phyloP scores from a whole-genome alignment of 208 protist genomes.

The Herpetomonas samuelpessoai region DNA sequence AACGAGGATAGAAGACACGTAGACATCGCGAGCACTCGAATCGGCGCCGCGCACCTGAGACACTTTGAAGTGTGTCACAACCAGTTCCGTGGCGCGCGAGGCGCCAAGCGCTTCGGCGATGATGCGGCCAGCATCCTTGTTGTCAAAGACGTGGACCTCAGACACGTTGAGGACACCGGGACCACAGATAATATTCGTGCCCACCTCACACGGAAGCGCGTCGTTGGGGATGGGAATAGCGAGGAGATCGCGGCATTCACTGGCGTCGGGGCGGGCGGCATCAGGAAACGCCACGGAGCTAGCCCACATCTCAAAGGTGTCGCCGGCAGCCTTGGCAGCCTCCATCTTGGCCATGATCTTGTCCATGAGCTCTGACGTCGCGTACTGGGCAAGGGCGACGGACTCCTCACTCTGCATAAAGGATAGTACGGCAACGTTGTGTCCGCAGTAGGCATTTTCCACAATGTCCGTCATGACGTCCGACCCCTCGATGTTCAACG shows the following conservation, averaged over 20 bases:
- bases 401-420: conserved; percentile 21
- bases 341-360: conserved; percentile 15
- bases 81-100: conserved; percentile 20
- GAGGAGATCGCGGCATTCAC: conserved; percentile 34
- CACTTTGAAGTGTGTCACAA: conserved; percentile 31
- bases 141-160: conserved; percentile 24
- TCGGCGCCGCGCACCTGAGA: conserved; percentile 30
- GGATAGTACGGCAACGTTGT: conserved; percentile 40
- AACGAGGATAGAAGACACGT: conserved; percentile 38
- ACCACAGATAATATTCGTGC: conserved; percentile 53
- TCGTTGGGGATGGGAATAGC: background rate
- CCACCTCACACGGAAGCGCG: conserved; percentile 17
- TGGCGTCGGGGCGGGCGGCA: background rate
- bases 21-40: conserved; percentile 26
- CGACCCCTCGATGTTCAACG: conserved; percentile 23
- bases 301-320: conserved; percentile 25
- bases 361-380: conserved; percentile 24
- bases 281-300: conserved; percentile 24
- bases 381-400: conserved; percentile 15
- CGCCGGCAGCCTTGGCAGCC: conserved; percentile 13
- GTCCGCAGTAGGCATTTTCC: conserved; percentile 37
- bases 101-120: conserved; percentile 23
- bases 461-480: conserved; percentile 40
- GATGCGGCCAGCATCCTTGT: conserved; percentile 26
- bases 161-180: conserved; percentile 45